phyloP scores from a whole-genome alignment of 352 stramenopile genomes.

The Globisporangium cystogenes region DNA sequence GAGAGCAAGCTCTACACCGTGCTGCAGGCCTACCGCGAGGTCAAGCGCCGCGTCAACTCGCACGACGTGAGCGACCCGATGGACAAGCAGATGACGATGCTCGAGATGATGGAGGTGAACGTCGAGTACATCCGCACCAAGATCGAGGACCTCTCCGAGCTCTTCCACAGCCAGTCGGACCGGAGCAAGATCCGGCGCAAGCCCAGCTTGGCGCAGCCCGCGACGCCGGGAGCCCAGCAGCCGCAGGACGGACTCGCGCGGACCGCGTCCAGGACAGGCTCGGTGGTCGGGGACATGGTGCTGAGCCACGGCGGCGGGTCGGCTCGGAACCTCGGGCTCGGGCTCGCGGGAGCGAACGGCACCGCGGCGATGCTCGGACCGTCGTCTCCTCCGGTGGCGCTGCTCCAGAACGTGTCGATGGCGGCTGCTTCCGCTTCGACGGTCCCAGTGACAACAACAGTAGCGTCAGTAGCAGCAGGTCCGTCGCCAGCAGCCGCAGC shows the following conservation, averaged over 20 bases:
- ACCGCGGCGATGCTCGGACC: not conserved
- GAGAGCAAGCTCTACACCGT: slow-evolving; percentile 63
- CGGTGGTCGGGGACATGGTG: not conserved
- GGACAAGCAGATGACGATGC: slow-evolving; percentile 82
- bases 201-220: slow-evolving; percentile 12
- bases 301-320: slow-evolving; percentile 4
- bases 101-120: slow-evolving; percentile 85
- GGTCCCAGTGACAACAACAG: not conserved
- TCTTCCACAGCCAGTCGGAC: slow-evolving; percentile 32
- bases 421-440: not conserved
- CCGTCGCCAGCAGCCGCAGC: not conserved
- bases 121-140: slow-evolving; percentile 79
- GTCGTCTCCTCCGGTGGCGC: not conserved
- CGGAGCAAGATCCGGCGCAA: slow-evolving; percentile 13
- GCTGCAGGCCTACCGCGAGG: slow-evolving; percentile 45
- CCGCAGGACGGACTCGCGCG: not conserved
- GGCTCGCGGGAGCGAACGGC: not conserved
- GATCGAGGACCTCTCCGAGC: slow-evolving; percentile 60
- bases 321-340: not conserved
- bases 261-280: not conserved
- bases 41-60: slow-evolving; percentile 54
- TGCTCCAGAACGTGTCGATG: not conserved
- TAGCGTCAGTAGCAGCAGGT: not conserved
- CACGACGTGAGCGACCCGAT: slow-evolving; percentile 69
- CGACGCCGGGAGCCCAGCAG: not conserved